These are phyloP conservation scores for Trichoderma pleuroti DNA, from an alignment of 2,329 filamentous ascomycete genomes.

Conservation along the genomic window DNA sequence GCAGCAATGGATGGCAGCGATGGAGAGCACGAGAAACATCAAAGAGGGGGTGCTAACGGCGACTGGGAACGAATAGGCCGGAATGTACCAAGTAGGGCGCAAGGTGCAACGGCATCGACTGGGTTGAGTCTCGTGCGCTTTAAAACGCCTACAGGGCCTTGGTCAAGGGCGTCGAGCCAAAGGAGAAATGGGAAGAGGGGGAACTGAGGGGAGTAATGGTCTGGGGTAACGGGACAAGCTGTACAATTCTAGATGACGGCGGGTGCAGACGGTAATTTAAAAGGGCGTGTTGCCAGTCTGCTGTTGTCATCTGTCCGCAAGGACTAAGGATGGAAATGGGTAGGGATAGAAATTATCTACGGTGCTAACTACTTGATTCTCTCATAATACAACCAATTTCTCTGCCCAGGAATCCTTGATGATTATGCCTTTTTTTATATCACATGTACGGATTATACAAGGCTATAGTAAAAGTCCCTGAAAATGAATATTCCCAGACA, in stretches of 20 bases:
- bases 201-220: background rate
- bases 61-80: constrained; percentile 31
- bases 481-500: background rate
- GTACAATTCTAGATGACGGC: background rate
- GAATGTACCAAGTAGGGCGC: constrained; percentile 24
- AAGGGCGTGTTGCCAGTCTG: background rate
- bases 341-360: background rate
- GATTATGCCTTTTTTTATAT: background rate
- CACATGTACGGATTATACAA: background rate
- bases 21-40: constrained; percentile 26
- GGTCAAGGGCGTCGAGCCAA: constrained; percentile 43
- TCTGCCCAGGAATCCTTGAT: background rate
- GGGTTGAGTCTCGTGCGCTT: constrained; percentile 51
- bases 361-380: background rate
- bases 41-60: constrained; percentile 9
- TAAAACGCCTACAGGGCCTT: constrained; percentile 46
- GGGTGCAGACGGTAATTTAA: background rate
- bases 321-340: background rate
- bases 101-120: constrained; percentile 26
- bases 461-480: background rate
- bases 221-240: background rate
- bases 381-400: background rate
- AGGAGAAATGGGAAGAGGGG: constrained; percentile 19
- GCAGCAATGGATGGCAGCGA: constrained; percentile 30
- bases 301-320: background rate